These are phyloP conservation scores for Penicillium odoratum DNA, from an alignment of 495 filamentous ascomycete species.

Conservation along the genomic window DNA sequence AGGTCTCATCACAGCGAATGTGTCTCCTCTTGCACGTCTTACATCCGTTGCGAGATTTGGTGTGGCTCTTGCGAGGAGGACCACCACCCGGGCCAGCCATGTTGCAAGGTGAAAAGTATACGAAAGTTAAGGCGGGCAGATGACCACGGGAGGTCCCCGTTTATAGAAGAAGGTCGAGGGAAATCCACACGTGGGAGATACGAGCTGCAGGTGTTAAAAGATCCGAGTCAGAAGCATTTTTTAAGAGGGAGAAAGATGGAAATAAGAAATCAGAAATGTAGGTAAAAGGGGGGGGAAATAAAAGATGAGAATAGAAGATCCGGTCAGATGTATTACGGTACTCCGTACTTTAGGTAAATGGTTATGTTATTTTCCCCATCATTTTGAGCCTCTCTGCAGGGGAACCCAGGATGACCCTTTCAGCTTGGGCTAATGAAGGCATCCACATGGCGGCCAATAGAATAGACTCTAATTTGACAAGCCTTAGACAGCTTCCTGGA, in stretches of 20 bases:
- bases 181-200: constrained; percentile 6
- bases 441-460: constrained; percentile 14
- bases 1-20: constrained; percentile 96
- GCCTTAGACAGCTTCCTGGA: not conserved
- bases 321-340: constrained; percentile 15
- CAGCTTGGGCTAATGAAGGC: constrained; percentile 15
- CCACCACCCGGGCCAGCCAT: constrained; percentile 56
- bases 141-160: not conserved
- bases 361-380: too few relatives aligned
- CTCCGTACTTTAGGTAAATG: too few relatives aligned
- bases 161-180: constrained; percentile 8
- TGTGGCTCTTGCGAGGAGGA: constrained; percentile 74
- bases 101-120: constrained; percentile 13
- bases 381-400: constrained; percentile 29
- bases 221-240: too few relatives aligned
- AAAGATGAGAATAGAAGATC: not conserved
- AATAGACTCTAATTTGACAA: constrained; percentile 11
- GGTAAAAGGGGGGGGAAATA: not conserved
- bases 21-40: constrained; percentile 96
- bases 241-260: too few relatives aligned
- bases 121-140: not conserved
- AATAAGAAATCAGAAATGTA: not conserved
- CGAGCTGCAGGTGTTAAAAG: constrained; percentile 2
- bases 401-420: constrained; percentile 13
- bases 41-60: constrained; percentile 96